Percentiles rank a stretch among this genome's conserved stretches.
Evolutionary conservation across 805 yeast genomes (phyloP).

Genomic region (Geotrichum ghanense): DNA sequence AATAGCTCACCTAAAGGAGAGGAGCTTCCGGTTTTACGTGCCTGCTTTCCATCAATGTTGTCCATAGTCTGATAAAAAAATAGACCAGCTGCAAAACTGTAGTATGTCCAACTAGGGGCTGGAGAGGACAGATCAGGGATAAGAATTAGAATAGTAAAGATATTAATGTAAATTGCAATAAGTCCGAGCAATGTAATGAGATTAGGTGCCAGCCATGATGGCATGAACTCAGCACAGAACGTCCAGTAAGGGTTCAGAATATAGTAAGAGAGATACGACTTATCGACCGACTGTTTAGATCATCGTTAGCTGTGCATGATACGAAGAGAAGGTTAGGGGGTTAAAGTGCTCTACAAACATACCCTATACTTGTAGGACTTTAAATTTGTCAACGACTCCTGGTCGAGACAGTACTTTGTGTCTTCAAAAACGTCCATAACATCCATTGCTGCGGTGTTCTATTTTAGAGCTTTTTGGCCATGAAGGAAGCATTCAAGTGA

Average conservation of each 20-base stretch:
- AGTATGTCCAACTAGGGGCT: conserved; percentile 70
- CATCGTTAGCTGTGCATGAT: not conserved
- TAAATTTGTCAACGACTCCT: conserved; percentile 16
- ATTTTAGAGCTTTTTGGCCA: not conserved
- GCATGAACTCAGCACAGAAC: conserved; percentile 66
- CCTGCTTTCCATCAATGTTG: conserved; percentile 95
- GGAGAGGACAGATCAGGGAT: conserved; percentile 55
- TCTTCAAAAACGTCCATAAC: not conserved
- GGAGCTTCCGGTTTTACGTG: conserved; percentile 84
- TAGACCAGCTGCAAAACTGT: conserved; percentile 67
- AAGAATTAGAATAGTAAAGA: conserved; percentile 49
- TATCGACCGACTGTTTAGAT: conserved; percentile 50
- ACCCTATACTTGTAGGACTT: conserved; percentile 20
- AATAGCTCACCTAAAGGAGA: conserved; percentile 94
- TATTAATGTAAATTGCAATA: conserved; percentile 51
- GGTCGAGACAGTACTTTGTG: conserved; percentile 9
- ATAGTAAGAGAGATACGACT: conserved; percentile 65
- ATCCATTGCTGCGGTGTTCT: no score
- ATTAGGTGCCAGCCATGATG: conserved; percentile 89
- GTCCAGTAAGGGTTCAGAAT: conserved; percentile 83
- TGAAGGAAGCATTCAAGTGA: not conserved
- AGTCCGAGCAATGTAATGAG: conserved; percentile 78
- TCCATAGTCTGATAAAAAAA: conserved; percentile 93
- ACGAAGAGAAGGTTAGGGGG: not conserved
- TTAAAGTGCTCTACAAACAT: conserved; percentile 3